A percentile compares a stretch with the other conserved stretches of the same genome.
phyloP scores from a whole-genome alignment of 257 asterid species.

The Catharanthus roseus region DNA sequence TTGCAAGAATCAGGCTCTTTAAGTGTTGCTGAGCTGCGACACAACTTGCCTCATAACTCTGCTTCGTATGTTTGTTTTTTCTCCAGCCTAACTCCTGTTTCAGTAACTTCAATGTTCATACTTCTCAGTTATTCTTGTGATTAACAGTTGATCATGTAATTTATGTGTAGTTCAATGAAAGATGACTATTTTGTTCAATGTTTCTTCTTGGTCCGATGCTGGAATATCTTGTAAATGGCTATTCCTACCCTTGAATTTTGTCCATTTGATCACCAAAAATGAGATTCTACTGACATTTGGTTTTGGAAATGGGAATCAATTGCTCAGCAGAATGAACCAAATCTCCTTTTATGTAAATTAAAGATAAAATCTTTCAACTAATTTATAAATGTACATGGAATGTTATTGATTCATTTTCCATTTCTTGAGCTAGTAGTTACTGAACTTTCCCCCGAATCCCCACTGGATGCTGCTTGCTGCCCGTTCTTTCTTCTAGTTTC shows the following conservation, averaged over 20 bases:
- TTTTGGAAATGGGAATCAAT: neutral
- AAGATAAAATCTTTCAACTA: neutral
- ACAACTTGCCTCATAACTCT: neutral
- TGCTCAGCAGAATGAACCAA: neutral
- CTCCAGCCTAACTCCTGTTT: slow-evolving; percentile 5
- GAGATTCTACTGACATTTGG: neutral
- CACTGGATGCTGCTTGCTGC: neutral
- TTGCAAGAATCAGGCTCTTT: slow-evolving; percentile 6
- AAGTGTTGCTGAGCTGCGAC: slow-evolving; percentile 11
- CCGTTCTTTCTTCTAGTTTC: neutral
- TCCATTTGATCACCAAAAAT: too few species aligned
- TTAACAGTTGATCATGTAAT: slow-evolving; percentile 9
- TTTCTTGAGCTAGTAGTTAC: neutral
- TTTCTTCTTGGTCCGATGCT: slow-evolving; percentile 14
- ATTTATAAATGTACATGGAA: neutral
- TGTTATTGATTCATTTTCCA: neutral
- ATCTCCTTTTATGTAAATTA: neutral
- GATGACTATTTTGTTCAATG: neutral
- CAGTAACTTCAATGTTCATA: slow-evolving; percentile 16
- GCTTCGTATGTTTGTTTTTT: too few species aligned
- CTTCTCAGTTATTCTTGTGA: neutral
- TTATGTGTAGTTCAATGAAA: slow-evolving; percentile 7
- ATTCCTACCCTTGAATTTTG: too few species aligned
- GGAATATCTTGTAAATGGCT: neutral
- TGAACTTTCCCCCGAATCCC: neutral